These are phyloP conservation scores for Xerocomus cyaneibrunnescens DNA, from an alignment of 1,284 basidiomycete genomes.

Conservation along the genomic window DNA sequence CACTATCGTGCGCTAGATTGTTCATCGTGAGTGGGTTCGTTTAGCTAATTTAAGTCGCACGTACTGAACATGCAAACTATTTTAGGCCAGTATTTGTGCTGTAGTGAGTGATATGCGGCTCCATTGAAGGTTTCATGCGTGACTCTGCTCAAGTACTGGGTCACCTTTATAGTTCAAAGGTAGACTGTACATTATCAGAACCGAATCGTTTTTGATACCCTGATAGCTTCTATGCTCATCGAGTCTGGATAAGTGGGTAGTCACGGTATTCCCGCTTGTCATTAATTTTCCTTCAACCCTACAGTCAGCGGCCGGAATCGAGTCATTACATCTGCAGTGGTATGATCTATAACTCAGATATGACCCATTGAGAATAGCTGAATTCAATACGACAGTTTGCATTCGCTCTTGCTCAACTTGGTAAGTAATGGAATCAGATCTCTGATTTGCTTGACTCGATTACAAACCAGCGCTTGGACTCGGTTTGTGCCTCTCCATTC, in stretches of 20 bases:
- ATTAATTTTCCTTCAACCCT: background rate
- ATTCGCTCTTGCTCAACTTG: conserved; percentile 10
- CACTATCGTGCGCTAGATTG: background rate
- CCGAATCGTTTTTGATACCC: background rate
- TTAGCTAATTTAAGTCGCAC: background rate
- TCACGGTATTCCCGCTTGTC: background rate
- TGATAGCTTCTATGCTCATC: conserved; percentile 27
- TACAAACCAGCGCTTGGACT: conserved; percentile 15
- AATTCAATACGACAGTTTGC: conserved; percentile 7
- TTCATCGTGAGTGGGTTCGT: conserved; percentile 2
- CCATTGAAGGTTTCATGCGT: background rate
- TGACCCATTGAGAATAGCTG: background rate
- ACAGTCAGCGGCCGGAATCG: conserved; percentile 25
- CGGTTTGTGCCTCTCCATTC: conserved; percentile 12
- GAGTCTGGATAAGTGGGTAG: conserved; percentile 30
- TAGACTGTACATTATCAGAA: background rate
- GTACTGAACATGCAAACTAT: background rate
- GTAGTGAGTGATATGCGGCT: conserved; percentile 5
- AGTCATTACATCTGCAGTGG: conserved; percentile 18
- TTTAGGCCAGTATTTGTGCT: background rate
- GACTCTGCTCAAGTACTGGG: conserved; percentile 12
- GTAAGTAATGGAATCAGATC: conserved; percentile 5
- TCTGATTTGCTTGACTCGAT: background rate
- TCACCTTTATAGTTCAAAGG: conserved; percentile 22
- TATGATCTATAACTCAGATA: conserved; percentile 1